phyloP scores from a whole-genome alignment of 371 early-diverging fungal genomes.

The Zychaea mexicana region DNA sequence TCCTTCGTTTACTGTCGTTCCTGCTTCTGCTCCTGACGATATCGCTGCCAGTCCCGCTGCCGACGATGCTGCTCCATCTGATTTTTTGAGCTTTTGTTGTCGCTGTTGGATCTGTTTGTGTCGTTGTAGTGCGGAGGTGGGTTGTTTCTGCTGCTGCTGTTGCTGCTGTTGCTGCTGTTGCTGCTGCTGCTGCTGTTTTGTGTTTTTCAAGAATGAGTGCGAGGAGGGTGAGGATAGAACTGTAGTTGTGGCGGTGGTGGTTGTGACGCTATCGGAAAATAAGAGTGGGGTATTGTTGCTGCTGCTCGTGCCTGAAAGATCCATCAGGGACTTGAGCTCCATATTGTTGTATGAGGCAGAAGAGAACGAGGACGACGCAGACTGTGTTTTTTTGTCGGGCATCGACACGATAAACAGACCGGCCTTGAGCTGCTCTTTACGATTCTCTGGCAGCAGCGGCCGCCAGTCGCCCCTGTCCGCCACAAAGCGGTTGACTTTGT shows the following conservation, averaged over 20 bases:
- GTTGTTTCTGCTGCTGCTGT: not conserved
- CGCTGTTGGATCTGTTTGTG: slow-evolving; percentile 11
- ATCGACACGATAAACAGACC: slow-evolving; percentile 49
- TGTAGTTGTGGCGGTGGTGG: slow-evolving; percentile 14
- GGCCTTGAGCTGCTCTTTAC: slow-evolving; percentile 32
- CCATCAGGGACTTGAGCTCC: slow-evolving; percentile 14
- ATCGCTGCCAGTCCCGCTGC: not conserved
- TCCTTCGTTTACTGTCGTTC: not conserved
- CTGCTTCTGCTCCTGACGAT: not conserved
- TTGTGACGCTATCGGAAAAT: slow-evolving; percentile 20
- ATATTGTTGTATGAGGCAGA: slow-evolving; percentile 1
- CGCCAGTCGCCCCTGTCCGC: slow-evolving; percentile 47
- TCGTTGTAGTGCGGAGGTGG: slow-evolving; percentile 3
- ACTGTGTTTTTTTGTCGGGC: slow-evolving; percentile 29
- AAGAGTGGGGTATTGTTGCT: slow-evolving; percentile 19
- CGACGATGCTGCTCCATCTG: not conserved
- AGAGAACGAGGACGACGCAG: not conserved
- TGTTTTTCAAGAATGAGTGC: slow-evolving; percentile 10
- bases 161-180: not conserved
- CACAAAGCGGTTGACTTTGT: slow-evolving; percentile 42
- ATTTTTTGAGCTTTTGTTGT: slow-evolving; percentile 4
- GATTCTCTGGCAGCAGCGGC: slow-evolving; percentile 11
- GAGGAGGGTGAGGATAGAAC: slow-evolving; percentile 19
- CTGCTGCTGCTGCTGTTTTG: not conserved
- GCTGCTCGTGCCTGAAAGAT: not conserved